phyloP scores from a whole-genome alignment of 2,329 filamentous ascomycete species.

The Penicillium sp. region DNA sequence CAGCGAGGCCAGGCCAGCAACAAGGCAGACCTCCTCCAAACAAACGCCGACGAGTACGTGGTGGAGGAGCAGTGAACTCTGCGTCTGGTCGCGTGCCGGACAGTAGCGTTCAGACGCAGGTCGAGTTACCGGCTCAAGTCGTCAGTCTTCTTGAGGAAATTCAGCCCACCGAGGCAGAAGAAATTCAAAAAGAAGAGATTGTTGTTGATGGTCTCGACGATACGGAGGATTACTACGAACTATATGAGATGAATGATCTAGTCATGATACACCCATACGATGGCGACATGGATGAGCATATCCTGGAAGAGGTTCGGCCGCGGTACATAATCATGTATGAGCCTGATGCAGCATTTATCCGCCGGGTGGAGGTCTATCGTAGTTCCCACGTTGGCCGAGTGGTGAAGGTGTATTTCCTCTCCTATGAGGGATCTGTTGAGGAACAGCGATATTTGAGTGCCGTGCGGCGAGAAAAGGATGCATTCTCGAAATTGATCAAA shows the following conservation, averaged over 20 bases:
- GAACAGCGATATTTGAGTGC: conserved; percentile 90
- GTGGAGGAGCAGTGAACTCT: conserved; percentile 67
- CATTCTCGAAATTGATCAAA: conserved; percentile 91
- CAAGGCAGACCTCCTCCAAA: conserved; percentile 73
- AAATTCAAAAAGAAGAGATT: conserved; percentile 69
- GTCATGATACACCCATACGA: conserved; percentile 92
- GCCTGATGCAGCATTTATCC: conserved; percentile 90
- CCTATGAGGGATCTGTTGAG: conserved; percentile 92
- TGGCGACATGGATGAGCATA: conserved; percentile 91
- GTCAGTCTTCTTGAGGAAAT: conserved; percentile 81
- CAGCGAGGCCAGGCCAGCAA: conserved; percentile 36
- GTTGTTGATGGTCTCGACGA: conserved; percentile 79
- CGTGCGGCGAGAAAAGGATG: conserved; percentile 92
- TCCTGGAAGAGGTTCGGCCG: conserved; percentile 92
- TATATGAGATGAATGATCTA: conserved; percentile 89
- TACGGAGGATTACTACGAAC: conserved; percentile 88
- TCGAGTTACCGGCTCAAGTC: conserved; percentile 79
- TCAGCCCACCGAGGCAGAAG: conserved; percentile 76
- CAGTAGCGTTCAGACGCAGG: conserved; percentile 73
- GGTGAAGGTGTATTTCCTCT: conserved; percentile 94
- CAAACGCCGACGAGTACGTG: conserved; percentile 82
- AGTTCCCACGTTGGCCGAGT: conserved; percentile 89
- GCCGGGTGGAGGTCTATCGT: conserved; percentile 91
- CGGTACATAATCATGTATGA: conserved; percentile 99
- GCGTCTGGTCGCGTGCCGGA: conserved; percentile 68